Base-by-base conservation (phyloP, 2,329 filamentous ascomycete genomes). In the Phaeomoniella chlamydospora region DNA sequence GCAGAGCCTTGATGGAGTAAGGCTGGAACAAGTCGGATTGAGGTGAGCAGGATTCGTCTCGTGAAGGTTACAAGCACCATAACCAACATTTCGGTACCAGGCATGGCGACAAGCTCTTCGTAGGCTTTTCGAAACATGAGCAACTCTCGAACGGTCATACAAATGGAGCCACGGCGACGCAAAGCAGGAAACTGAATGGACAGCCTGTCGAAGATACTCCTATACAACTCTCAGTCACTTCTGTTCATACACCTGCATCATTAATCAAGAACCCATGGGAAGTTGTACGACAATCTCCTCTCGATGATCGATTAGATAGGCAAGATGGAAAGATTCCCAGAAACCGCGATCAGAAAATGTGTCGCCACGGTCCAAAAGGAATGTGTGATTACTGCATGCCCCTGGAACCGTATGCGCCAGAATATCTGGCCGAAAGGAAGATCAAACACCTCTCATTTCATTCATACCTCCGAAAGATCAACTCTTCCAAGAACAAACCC, bases 311-410 rank as follows among this genome's bases (percentile, higher is more conserved):
- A 38, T 64, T 98, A 52, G 90, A 98, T 58, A 84, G 75, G 59
- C 71, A 78, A 45, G 80, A 90, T 66, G 90, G 90, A 45, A 98
- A 94, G 63, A 94, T 94, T 35, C 64, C 74, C 14, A 70, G 87
- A 42, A 72, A 72, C 42, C 70, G 70, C 39, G 84, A 93, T 54
- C 56, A 62, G 39, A 83, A 82, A 54, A 90, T 98, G 86, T 98
- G 90, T 63, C 79, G 84, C 42, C 90, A 98, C 56, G 88, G 88
- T 1, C 78, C 81, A 35, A 96, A 94, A 61, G 90, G 90, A 55
- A 98, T 98, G 90, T 98, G 90, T 59, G 90, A 98, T 61, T 92
- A 94, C 61, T 98, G 90, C 63, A 93, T 93, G 74, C 92, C 92
- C 0, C 63, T 96, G 35, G 90, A 98, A 52, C 90, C 90, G 1